Evolutionary conservation across 257 asterid species (phyloP).

Genomic region (Fraxinus quadrangulata): DNA sequence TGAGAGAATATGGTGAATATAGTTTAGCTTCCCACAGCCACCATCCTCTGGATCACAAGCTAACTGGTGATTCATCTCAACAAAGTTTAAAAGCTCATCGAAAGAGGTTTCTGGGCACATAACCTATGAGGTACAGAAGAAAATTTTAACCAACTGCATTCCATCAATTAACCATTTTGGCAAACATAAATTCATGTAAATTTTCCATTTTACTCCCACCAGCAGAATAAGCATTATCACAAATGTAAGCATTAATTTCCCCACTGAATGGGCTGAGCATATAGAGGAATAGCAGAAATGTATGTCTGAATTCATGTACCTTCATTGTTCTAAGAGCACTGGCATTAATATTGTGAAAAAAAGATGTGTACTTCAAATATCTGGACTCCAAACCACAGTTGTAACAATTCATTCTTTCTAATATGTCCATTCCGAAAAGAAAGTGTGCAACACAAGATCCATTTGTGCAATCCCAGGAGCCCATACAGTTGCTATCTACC

Average conservation of each 20-base stretch:
- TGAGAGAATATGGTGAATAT: slow-evolving; percentile 84
- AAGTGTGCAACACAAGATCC: slow-evolving; percentile 80
- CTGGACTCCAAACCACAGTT: slow-evolving; percentile 86
- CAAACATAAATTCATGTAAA: slow-evolving; percentile 19
- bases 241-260: background rate
- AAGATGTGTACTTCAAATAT: slow-evolving; percentile 81
- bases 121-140: slow-evolving; percentile 50
- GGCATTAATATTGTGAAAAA: slow-evolving; percentile 90
- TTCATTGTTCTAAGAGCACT: slow-evolving; percentile 94
- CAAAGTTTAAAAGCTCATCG: slow-evolving; percentile 79
- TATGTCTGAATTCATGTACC: slow-evolving; percentile 42
- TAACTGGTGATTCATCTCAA: slow-evolving; percentile 94
- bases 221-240: slow-evolving; percentile 16
- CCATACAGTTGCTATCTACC: slow-evolving; percentile 58
- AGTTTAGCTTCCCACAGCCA: slow-evolving; percentile 87
- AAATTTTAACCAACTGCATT: slow-evolving; percentile 19
- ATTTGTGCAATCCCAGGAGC: slow-evolving; percentile 76
- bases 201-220: slow-evolving; percentile 9
- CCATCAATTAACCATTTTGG: slow-evolving; percentile 20
- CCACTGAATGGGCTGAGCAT: background rate
- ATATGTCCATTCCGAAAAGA: slow-evolving; percentile 86
- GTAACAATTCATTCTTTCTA: slow-evolving; percentile 87
- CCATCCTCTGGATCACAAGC: slow-evolving; percentile 88
- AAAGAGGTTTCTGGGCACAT: slow-evolving; percentile 79
- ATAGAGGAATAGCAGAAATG: background rate